Percentiles rank a stretch among this genome's conserved stretches.
Conservation (phyloP, 192 early-diverging fungal genomes). For the Podila minutissima region DNA sequence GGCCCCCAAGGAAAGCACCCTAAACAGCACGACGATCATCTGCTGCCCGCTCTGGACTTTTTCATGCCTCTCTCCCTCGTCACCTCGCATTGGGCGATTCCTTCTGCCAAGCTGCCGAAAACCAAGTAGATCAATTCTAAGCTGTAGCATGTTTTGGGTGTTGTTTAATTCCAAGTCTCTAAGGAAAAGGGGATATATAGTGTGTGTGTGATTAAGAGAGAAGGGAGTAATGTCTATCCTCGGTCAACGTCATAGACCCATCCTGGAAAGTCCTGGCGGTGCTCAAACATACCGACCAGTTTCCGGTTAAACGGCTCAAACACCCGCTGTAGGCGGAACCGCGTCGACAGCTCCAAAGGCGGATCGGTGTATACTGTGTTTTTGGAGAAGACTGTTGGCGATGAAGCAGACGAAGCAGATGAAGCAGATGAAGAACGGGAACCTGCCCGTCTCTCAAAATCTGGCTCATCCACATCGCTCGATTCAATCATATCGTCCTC, state of each 20-base stretch:
- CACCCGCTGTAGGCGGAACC: slow-evolving; percentile 58
- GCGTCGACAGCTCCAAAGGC: slow-evolving; percentile 53
- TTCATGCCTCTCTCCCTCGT: too few species aligned
- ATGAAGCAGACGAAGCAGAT: slow-evolving; percentile 2
- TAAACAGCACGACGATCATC: too few species aligned
- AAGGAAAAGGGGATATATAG: not conserved
- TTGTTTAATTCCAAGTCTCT: not conserved
- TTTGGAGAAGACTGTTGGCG: slow-evolving; percentile 11
- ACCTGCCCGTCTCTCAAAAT: slow-evolving; percentile 20
- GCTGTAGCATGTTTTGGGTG: too few species aligned
- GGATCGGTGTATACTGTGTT: slow-evolving; percentile 12
- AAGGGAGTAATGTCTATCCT: slow-evolving; percentile 31
- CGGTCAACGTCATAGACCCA: slow-evolving; percentile 66
- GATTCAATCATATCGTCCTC: slow-evolving; percentile 17
- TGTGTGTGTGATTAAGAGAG: not conserved
- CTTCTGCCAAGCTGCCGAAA: too few species aligned
- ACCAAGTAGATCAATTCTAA: too few species aligned
- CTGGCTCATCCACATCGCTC: slow-evolving; percentile 25
- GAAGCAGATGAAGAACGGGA: not conserved
- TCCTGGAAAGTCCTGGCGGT: slow-evolving; percentile 54
- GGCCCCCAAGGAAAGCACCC: too few species aligned
- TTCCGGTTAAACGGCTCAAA: slow-evolving; percentile 58
- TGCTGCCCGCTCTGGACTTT: too few species aligned
- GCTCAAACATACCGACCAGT: slow-evolving; percentile 57
- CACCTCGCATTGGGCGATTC: too few species aligned